These are phyloP conservation scores for Atkinsonella texensis DNA, from an alignment of 2,329 filamentous ascomycete genomes.

Conservation along the genomic window DNA sequence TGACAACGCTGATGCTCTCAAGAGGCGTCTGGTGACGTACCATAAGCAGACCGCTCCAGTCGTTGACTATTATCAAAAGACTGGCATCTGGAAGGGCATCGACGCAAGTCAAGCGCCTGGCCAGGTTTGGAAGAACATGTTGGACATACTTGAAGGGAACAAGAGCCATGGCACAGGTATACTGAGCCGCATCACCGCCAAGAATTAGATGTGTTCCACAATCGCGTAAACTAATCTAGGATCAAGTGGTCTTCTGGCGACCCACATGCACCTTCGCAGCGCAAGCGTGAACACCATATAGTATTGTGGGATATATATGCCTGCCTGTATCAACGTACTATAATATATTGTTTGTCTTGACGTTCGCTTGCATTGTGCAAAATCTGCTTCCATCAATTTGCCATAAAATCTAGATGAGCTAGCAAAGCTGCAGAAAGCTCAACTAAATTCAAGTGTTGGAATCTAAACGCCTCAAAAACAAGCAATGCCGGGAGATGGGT, in stretches of 20 bases:
- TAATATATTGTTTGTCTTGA: neutral
- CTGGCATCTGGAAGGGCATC: constrained; percentile 89
- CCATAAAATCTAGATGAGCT: no score
- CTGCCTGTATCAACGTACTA: constrained; percentile 9
- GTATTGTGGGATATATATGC: constrained; percentile 5
- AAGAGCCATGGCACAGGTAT: constrained; percentile 25
- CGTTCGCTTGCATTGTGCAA: neutral
- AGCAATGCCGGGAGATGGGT: no score
- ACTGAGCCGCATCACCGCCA: constrained; percentile 23
- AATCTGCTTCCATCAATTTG: neutral
- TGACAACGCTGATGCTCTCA: constrained; percentile 90
- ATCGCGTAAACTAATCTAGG: neutral
- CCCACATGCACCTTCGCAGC: neutral
- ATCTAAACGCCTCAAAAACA: no score
- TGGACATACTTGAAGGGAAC: constrained; percentile 64
- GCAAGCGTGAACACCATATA: constrained; percentile 2
- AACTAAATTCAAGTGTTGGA: no score
- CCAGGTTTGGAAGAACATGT: constrained; percentile 87
- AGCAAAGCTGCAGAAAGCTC: neutral
- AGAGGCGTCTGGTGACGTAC: constrained; percentile 89
- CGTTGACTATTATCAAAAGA: constrained; percentile 93
- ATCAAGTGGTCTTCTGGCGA: neutral
- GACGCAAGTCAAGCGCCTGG: constrained; percentile 94
- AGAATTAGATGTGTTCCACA: constrained; percentile 12
- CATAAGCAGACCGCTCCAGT: constrained; percentile 90